Evolutionary conservation across 1,284 basidiomycete species (phyloP).

Genomic region (Ceratorhiza oryzae-sativae): DNA sequence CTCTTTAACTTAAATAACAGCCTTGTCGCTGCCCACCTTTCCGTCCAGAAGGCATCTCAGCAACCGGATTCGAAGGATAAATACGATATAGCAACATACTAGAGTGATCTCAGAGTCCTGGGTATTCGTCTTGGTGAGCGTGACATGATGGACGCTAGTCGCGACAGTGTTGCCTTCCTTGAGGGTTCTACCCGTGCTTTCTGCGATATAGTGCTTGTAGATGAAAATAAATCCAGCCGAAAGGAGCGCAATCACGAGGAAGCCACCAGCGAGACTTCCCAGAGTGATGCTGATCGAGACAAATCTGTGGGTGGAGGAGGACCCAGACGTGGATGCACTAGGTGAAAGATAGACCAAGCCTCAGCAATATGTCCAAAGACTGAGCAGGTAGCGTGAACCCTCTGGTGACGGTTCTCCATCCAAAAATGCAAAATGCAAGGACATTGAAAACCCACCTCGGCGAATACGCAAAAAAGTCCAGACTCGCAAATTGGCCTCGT

Average conservation of each 20-base stretch:
- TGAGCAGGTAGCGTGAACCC: too few relatives aligned
- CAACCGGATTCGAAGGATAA: too few relatives aligned
- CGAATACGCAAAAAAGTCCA: constrained; percentile 30
- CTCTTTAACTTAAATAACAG: too few relatives aligned
- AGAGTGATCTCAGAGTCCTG: not conserved
- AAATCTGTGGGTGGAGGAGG: not conserved
- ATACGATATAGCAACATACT: not conserved
- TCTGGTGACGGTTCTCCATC: too few relatives aligned
- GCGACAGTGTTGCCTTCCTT: not conserved
- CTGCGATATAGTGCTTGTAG: too few relatives aligned
- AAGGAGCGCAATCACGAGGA: not conserved
- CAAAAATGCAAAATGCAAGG: too few relatives aligned
- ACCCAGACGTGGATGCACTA: not conserved
- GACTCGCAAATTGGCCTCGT: not conserved
- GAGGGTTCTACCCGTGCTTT: too few relatives aligned
- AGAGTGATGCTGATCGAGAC: not conserved
- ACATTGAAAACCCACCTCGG: constrained; percentile 12
- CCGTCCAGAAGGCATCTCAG: too few relatives aligned
- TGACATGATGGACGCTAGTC: not conserved
- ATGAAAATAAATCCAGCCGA: not conserved
- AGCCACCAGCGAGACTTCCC: not conserved
- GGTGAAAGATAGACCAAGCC: not conserved
- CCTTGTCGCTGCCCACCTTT: too few relatives aligned
- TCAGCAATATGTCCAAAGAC: too few relatives aligned
- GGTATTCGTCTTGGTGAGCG: not conserved